Evolutionary conservation across 2,329 filamentous ascomycete species (phyloP).

Genomic region (Macrophomina tecta): DNA sequence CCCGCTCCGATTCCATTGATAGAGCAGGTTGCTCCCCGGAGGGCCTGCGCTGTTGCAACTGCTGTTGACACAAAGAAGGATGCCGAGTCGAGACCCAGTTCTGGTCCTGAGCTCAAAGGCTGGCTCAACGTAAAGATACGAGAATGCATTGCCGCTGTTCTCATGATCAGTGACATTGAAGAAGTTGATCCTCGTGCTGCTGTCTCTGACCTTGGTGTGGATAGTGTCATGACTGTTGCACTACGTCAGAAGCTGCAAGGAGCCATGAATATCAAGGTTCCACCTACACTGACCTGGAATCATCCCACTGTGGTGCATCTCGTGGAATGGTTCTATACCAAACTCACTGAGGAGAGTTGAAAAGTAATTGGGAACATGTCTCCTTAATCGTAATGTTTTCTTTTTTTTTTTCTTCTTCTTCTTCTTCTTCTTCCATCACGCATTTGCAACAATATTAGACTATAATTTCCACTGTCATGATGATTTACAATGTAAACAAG

Average conservation of each 20-base stretch:
- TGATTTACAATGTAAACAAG: no score
- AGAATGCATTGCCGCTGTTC: conserved; percentile 42
- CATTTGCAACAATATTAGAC: no score
- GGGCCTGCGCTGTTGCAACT: not conserved
- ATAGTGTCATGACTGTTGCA: conserved; percentile 49
- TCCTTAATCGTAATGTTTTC: not conserved
- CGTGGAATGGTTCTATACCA: conserved; percentile 44
- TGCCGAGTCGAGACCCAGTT: not conserved
- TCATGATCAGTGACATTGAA: conserved; percentile 39
- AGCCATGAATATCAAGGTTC: conserved; percentile 43
- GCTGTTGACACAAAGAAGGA: not conserved
- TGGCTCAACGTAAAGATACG: conserved; percentile 42
- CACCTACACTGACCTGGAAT: conserved; percentile 50
- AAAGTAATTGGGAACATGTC: not conserved
- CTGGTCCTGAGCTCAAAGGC: conserved; percentile 32
- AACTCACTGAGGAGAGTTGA: conserved; percentile 30
- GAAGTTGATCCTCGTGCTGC: conserved; percentile 45
- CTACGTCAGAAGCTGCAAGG: conserved; percentile 46
- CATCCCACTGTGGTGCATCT: conserved; percentile 49
- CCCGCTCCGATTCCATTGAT: conserved; percentile 36
- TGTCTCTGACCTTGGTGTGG: conserved; percentile 48
- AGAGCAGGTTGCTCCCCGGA: conserved; percentile 37
- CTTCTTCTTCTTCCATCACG: not conserved
- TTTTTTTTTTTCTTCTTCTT: not conserved
- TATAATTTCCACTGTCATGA: no score